phyloP scores from a whole-genome alignment of 176 grass and related monocot species.

The Musa itinerans region DNA sequence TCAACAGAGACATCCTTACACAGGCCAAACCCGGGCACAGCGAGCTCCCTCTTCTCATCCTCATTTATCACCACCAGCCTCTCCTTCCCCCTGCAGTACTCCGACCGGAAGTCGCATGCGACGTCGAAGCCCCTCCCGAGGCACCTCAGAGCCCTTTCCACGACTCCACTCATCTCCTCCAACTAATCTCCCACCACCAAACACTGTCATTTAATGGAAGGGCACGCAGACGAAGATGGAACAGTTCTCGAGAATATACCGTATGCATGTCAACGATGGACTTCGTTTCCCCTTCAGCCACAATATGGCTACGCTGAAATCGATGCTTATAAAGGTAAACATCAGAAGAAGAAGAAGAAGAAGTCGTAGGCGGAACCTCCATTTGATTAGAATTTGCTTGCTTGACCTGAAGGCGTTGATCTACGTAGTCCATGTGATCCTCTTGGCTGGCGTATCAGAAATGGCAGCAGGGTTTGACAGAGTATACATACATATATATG shows the following conservation, averaged over 20 bases:
- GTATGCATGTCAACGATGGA: not conserved
- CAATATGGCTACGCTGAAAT: too few relatives aligned
- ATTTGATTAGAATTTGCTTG: too few relatives aligned
- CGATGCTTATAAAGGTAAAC: too few relatives aligned
- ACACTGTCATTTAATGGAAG: not conserved
- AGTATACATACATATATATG: too few relatives aligned
- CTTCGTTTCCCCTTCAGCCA: not conserved
- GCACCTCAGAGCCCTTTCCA: slow-evolving; percentile 46
- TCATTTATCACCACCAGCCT: slow-evolving; percentile 35
- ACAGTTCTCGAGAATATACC: not conserved
- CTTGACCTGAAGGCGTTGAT: too few relatives aligned
- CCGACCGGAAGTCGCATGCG: slow-evolving; percentile 49
- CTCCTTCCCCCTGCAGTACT: slow-evolving; percentile 54
- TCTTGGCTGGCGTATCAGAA: too few relatives aligned
- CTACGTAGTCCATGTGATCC: too few relatives aligned
- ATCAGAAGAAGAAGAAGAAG: not conserved
- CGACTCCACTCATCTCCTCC: slow-evolving; percentile 26
- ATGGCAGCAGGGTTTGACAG: too few relatives aligned
- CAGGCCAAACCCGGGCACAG: slow-evolving; percentile 43
- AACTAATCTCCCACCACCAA: not conserved
- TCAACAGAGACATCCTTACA: slow-evolving; percentile 42
- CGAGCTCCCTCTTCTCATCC: slow-evolving; percentile 29
- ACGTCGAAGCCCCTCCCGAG: slow-evolving; percentile 79
- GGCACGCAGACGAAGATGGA: not conserved
- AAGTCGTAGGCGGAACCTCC: not conserved